Conservation (phyloP, 768 basidiomycete genomes). For the Hydnomerulius pinastri region DNA sequence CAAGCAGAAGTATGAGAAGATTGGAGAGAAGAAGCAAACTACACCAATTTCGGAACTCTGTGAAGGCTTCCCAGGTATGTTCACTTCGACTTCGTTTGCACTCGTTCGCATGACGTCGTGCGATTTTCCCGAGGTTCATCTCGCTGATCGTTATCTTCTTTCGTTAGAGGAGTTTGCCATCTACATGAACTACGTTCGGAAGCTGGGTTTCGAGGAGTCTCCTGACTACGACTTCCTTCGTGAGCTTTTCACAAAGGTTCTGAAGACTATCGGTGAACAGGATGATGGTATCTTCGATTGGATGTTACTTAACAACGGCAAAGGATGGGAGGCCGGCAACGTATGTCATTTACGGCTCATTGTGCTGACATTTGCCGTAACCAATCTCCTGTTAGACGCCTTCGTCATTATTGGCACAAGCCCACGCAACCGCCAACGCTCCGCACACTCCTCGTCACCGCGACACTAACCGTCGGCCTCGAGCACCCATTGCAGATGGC, state of each 20-base stretch:
- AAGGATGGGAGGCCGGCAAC: conserved; percentile 91
- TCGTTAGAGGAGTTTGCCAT: conserved; percentile 91
- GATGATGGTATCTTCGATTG: conserved; percentile 96
- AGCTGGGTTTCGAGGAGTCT: conserved; percentile 95
- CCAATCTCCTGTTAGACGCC: conserved; percentile 36
- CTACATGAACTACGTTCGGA: conserved; percentile 99
- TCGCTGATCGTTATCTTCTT: conserved; percentile 5
- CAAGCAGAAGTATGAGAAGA: conserved; percentile 99
- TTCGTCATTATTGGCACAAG: conserved; percentile 46
- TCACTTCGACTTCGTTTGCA: conserved; percentile 1
- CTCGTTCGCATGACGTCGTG: conserved; percentile 2
- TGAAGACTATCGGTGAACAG: conserved; percentile 83
- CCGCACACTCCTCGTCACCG: conserved; percentile 56
- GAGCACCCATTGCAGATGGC: conserved; percentile 57
- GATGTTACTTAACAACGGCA: conserved; percentile 93
- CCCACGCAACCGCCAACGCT: conserved; percentile 56
- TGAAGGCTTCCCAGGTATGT: conserved; percentile 90
- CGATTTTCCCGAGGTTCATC: neutral
- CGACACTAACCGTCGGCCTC: conserved; percentile 51
- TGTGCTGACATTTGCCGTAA: conserved; percentile 1
- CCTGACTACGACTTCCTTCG: conserved; percentile 98
- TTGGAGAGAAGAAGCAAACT: conserved; percentile 98
- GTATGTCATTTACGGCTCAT: conserved; percentile 47
- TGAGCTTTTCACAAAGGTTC: conserved; percentile 89
- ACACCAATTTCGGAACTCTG: conserved; percentile 91